Conservation (phyloP, 225 moss, liverwort and hornwort genomes). For the Bryum argenteum region DNA sequence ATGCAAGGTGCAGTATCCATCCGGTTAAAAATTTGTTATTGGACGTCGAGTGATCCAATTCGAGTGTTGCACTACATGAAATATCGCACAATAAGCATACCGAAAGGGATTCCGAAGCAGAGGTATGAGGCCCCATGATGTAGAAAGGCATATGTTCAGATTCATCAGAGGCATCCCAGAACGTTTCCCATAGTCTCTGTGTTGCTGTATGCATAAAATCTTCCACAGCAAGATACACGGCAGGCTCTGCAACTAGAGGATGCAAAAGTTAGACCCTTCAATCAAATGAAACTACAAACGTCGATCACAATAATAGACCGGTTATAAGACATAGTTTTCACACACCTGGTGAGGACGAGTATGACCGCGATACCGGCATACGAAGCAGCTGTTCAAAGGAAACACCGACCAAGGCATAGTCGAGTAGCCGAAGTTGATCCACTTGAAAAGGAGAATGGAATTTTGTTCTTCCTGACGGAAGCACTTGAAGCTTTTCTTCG, state of each 20-base stretch:
- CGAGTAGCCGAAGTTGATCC: constrained; percentile 85
- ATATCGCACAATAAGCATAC: constrained; percentile 36
- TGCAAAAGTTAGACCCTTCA: constrained; percentile 20
- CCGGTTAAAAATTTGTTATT: background rate
- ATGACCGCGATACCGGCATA: constrained; percentile 70
- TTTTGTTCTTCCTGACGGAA: constrained; percentile 56
- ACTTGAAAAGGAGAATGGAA: constrained; percentile 75
- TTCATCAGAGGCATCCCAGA: constrained; percentile 74
- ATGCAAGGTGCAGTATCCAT: constrained; percentile 9
- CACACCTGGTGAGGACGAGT: constrained; percentile 49
- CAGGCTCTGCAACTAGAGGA: constrained; percentile 58
- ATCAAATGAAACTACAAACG: constrained; percentile 11
- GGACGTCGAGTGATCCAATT: constrained; percentile 7
- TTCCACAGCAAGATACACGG: constrained; percentile 84
- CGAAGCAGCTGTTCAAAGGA: constrained; percentile 92
- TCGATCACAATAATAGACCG: background rate
- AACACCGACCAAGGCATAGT: constrained; percentile 91
- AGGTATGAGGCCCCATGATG: constrained; percentile 78
- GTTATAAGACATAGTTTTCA: constrained; percentile 18
- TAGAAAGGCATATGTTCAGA: constrained; percentile 80
- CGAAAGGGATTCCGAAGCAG: constrained; percentile 70
- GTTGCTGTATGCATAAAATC: constrained; percentile 86
- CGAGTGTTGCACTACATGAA: constrained; percentile 19
- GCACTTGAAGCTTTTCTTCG: constrained; percentile 69
- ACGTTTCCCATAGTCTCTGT: constrained; percentile 89